Base-by-base conservation (phyloP, 805 yeast species). In the Myxozyma monticola region DNA sequence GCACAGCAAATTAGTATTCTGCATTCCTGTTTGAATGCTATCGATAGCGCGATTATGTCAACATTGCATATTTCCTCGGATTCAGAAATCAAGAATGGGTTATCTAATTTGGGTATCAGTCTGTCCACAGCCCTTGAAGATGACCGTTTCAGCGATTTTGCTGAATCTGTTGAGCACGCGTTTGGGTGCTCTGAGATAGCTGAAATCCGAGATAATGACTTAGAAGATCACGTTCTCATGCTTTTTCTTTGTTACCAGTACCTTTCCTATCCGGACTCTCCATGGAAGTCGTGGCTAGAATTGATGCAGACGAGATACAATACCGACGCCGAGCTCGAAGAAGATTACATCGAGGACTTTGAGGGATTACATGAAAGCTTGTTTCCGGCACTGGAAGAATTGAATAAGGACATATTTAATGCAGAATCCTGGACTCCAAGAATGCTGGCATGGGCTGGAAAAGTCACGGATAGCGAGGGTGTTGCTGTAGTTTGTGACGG, bases 171-270 rank as follows among this genome's bases (percentile, higher is more conserved):
- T 14, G 45, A 33, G 5, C n/a, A 29, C 8, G 47, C 28, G 4
- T 56, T 50, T 26, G 60, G 57, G 20, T 29, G 49, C 12, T 26
- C 25, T 2, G 56, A 52, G 21, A 31, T 51, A 2, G 17, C 42
- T 6, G 48, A 37, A 4, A 36, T 56, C 20, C 38, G 31, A n/a
- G 57, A 48, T 14, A 26, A 25, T 10, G 48, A 26, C n/a, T 26
- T 24, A 2, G 57, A 51, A 5, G 60, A 56, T 24, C 57, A 48
- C 21, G 34, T 52, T 24, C 40, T 57, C 5, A 31, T 53, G 4
- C 37, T 57, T 4, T 51, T 51, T 15, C 18, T 49, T 6, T 26
- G 42, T n/a, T 37, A 37, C 31, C 33, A 29, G 12, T 20, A 37
- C 17, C 37, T 37, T 4, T 17, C n/a, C 20, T 25, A 21, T 18